A percentile compares a stretch with the other conserved stretches of the same genome.
Conservation (phyloP, 768 basidiomycete genomes). For the Obba rivulosa region DNA sequence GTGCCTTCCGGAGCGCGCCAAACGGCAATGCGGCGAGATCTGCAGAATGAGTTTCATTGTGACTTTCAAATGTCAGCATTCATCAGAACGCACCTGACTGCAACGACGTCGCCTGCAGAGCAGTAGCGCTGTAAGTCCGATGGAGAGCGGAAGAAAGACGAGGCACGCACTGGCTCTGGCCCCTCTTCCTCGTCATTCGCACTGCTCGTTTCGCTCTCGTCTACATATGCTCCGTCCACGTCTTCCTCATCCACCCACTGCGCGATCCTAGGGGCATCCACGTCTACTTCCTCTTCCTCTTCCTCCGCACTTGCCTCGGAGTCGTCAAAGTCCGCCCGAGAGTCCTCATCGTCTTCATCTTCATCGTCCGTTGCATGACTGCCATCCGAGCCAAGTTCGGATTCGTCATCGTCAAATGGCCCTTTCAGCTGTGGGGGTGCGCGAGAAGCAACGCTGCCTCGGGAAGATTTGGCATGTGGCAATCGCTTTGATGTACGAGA, state of each 20-base stretch:
- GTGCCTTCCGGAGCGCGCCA: constrained; percentile 23
- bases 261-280: constrained; percentile 52
- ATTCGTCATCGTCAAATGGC: constrained; percentile 5
- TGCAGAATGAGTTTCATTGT: background rate
- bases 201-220: constrained; percentile 5
- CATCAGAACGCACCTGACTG: too few relatives aligned
- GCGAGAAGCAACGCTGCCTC: background rate
- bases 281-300: constrained; percentile 21
- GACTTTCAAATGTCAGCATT: background rate
- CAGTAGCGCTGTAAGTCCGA: too few relatives aligned
- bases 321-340: constrained; percentile 9
- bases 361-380: constrained; percentile 1
- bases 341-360: constrained; percentile 26
- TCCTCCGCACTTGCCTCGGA: background rate
- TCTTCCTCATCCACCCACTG: constrained; percentile 55
- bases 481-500: background rate
- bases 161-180: constrained; percentile 8
- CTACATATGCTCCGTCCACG: constrained; percentile 19
- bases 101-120: too few relatives aligned
- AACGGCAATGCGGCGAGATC: constrained; percentile 22
- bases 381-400: constrained; percentile 1
- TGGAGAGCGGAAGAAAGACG: too few relatives aligned
- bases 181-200: constrained; percentile 7
- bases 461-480: background rate
- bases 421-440: constrained; percentile 1